Conservation (phyloP, 2,329 filamentous ascomycete species). For the Huntiella bhutanensis region DNA sequence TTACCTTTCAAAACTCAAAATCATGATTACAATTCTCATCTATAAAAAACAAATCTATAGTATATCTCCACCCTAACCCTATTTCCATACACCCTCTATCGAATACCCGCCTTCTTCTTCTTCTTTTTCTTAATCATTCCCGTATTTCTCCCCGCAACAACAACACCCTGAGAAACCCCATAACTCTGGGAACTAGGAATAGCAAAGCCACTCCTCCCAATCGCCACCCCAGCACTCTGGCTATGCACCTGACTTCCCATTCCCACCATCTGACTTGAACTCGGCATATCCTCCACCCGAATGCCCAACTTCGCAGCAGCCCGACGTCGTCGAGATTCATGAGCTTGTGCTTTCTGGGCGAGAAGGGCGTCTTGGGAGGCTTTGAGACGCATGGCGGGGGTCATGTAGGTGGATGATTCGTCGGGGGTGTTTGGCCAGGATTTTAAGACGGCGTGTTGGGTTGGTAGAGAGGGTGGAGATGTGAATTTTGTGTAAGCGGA, state of each 20-base stretch:
- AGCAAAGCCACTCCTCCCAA: not conserved
- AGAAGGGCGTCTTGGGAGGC: conserved; percentile 6
- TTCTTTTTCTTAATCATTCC: conserved; percentile 23
- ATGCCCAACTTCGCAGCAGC: conserved; percentile 8
- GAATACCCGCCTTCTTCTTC: conserved; percentile 26
- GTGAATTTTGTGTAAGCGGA: not conserved
- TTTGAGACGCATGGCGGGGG: conserved; percentile 12
- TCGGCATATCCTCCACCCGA: conserved; percentile 1
- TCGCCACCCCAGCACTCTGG: too few relatives aligned
- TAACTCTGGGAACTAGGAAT: not conserved
- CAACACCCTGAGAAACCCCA: not conserved
- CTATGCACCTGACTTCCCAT: not conserved
- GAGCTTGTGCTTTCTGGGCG: conserved; percentile 6
- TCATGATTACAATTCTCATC: too few relatives aligned
- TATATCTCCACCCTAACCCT: not conserved
- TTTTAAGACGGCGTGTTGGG: conserved; percentile 17
- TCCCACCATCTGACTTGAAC: conserved; percentile 4
- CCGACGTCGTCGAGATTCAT: conserved; percentile 8
- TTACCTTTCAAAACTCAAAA: too few relatives aligned
- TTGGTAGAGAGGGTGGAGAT: conserved; percentile 11
- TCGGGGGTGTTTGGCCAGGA: conserved; percentile 24
- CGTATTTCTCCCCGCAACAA: not conserved
- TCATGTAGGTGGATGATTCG: conserved; percentile 20
- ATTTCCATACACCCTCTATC: conserved; percentile 12
- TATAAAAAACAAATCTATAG: not conserved